phyloP scores from a whole-genome alignment of 2,329 filamentous ascomycete genomes.

The Phyllosticta citrichinensis region DNA sequence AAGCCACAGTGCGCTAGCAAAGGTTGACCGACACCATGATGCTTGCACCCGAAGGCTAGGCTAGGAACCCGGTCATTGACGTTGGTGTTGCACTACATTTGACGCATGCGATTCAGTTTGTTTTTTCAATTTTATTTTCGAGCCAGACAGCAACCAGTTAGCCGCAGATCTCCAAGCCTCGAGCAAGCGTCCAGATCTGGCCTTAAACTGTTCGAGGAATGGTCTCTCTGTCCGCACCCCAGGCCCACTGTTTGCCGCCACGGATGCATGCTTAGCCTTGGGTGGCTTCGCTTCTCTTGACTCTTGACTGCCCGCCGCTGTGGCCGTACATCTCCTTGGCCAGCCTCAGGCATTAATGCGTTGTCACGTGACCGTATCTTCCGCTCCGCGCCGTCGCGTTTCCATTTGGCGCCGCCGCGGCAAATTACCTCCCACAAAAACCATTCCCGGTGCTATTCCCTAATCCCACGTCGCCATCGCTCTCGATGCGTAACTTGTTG shows the following conservation, averaged over 20 bases:
- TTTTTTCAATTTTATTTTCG: not conserved
- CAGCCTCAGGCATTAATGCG: not conserved
- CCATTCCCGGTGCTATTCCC: not conserved
- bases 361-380: not conserved
- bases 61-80: not conserved
- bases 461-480: not conserved
- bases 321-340: too few species aligned
- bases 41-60: not conserved
- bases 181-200: too few species aligned
- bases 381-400: not conserved
- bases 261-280: too few species aligned
- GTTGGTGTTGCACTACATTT: not conserved
- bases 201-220: too few species aligned
- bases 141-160: too few species aligned
- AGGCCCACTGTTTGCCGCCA: too few species aligned
- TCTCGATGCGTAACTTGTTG: constrained; percentile 32
- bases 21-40: not conserved
- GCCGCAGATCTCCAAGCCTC: too few species aligned
- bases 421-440: not conserved
- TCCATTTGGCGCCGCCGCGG: not conserved
- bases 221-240: too few species aligned
- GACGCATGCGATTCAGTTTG: not conserved
- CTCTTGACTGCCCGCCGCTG: too few species aligned
- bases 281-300: too few species aligned
- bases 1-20: not conserved